These are phyloP conservation scores for Voacanga thouarsii DNA, from an alignment of 257 asterid species.

Conservation along the genomic window DNA sequence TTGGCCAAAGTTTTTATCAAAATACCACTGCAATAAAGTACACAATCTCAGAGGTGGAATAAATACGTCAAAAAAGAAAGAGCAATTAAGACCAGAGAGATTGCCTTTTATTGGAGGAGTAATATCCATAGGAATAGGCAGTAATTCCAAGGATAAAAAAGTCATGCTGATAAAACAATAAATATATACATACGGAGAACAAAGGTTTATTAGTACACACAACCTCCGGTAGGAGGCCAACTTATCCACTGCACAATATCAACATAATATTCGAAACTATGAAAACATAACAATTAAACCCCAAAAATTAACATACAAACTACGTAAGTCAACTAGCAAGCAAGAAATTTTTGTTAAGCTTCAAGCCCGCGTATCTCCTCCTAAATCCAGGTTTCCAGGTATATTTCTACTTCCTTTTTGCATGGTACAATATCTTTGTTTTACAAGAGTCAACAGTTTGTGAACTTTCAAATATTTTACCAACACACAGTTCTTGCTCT, in stretches of 20 bases:
- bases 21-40: slow-evolving; percentile 49
- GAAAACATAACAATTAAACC: not conserved
- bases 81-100: not conserved
- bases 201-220: not conserved
- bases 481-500: no score
- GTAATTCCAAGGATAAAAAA: not conserved
- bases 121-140: not conserved
- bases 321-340: no score
- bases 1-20: slow-evolving; percentile 69
- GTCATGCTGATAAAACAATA: not conserved
- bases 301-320: no score
- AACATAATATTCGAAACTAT: not conserved
- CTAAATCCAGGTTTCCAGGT: no score
- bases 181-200: not conserved
- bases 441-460: no score
- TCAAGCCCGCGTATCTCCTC: no score
- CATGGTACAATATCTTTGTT: no score
- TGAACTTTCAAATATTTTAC: no score
- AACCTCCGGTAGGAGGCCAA: not conserved
- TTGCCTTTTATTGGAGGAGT: not conserved
- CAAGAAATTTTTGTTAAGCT: no score
- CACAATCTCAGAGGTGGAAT: not conserved
- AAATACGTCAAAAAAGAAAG: not conserved
- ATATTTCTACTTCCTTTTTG: no score
- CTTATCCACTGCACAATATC: not conserved